Evolutionary conservation across 2,329 filamentous ascomycete species (phyloP), one percentile per base, ranked within the genome.

Genomic region (Talaromyces atroroseus): DNA sequence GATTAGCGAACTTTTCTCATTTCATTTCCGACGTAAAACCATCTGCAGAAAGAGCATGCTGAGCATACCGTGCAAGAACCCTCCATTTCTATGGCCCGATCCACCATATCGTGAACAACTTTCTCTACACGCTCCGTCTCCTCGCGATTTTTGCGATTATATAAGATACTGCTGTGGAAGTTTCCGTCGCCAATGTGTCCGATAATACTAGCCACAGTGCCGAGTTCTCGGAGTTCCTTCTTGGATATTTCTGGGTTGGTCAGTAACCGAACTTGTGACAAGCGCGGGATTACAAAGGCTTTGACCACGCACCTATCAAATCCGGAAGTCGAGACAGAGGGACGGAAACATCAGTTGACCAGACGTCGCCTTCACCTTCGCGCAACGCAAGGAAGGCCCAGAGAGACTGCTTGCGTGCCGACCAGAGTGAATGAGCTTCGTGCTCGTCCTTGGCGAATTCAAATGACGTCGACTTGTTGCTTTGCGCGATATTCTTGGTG

Each of bases 151-250:
- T 78, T 80, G 24, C 82, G 82, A 72, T 94, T 84, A 70, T 95
- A 96, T 74, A 96, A 87, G 73, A 96, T 94, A 68, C 87, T 89
- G 69, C 92, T 87, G 70, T 96, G 92, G 76, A 96, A 96, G 72
- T 96, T 96, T 38, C 92, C 92, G 67, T 96, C 92, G 12, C 92
- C 92, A 56, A 96, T 87, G 67, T 96, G 92, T 2, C 92, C 92
- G 3, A 96, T 77, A 26, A 95, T 89, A 65, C 88, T 91, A 1
- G 90, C 90, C 68, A 96, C 95, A 1, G 96, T 75, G 0, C 90
- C 90, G 11, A 96, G 78, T 12, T 90, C 85, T 65, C 92, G 88
- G 80, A 95, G 86, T 66, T 95, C 90, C 68, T 89, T 88, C 76
- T 96, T 95, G 60, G 89, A 92, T 45, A 90, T 79, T 69, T 95